phyloP scores from a whole-genome alignment of 2,329 filamentous ascomycete genomes.

The Leptographium procerum region DNA sequence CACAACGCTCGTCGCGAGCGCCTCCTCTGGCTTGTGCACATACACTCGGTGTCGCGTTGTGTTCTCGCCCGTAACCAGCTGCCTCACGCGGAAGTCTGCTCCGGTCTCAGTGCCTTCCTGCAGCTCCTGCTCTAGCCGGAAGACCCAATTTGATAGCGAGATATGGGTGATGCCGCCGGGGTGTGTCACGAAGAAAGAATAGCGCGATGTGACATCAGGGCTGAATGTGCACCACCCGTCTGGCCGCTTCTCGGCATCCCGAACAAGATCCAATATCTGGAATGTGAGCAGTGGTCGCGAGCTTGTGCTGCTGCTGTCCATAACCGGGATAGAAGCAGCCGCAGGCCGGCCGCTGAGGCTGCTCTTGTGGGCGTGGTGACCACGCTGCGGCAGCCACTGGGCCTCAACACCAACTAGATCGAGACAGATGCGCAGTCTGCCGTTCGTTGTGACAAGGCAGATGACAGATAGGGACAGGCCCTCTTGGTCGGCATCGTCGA shows the following conservation, averaged over 20 bases:
- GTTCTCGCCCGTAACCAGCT: constrained; percentile 47
- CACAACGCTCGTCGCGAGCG: constrained; percentile 41
- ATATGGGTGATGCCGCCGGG: constrained; percentile 48
- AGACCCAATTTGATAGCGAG: constrained; percentile 51
- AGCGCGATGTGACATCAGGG: constrained; percentile 47
- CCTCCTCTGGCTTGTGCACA: constrained; percentile 36
- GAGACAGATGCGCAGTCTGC: constrained; percentile 49
- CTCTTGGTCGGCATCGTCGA: constrained; percentile 44
- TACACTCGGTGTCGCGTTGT: constrained; percentile 45
- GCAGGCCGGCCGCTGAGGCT: neutral
- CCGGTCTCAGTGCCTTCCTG: constrained; percentile 43
- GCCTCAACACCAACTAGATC: constrained; percentile 52
- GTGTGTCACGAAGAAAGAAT: constrained; percentile 52
- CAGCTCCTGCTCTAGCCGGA: constrained; percentile 51
- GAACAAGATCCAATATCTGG: constrained; percentile 50
- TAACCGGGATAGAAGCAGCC: constrained; percentile 20
- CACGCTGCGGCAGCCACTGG: constrained; percentile 52
- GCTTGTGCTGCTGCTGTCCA: constrained; percentile 20
- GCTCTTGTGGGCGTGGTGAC: constrained; percentile 21
- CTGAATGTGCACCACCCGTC: constrained; percentile 54
- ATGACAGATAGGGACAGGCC: constrained; percentile 49
- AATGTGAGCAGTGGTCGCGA: constrained; percentile 45
- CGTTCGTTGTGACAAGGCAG: constrained; percentile 49
- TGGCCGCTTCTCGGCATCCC: constrained; percentile 39
- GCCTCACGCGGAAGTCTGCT: constrained; percentile 48